Base-by-base conservation (phyloP, 1,284 basidiomycete species). In the Cryptococcus sp. region DNA sequence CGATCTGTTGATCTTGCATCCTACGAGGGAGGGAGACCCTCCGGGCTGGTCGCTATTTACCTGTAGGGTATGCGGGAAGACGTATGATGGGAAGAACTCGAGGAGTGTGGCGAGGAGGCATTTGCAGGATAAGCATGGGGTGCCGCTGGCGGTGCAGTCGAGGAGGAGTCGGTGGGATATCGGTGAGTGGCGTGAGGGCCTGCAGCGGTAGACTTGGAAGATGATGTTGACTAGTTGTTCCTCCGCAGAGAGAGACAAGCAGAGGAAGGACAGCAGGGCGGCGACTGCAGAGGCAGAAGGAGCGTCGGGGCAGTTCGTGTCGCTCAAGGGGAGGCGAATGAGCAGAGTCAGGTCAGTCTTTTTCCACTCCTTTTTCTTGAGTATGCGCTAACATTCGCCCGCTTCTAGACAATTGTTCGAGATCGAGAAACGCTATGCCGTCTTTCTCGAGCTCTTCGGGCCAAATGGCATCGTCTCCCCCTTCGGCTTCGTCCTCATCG, bases 81-180 rank as follows among this genome's bases (percentile, higher is more conserved):
- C 70, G 16, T 83, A 83, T 62, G 77, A 75, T 44, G 82, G 82
- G 15, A 79, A 80, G 62, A 81, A 83, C 55, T 81, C 80, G 0
- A 69, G 82, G 50, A 80, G 79, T 65, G 82, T 83, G 55, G 82
- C 81, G 71, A 73, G 81, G 38, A 64, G 82, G 44, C 82, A 83
- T 65, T 65, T 82, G 50, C 79, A 81, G 66, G 81, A 82, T 66
- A 82, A 82, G 66, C 82, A 83, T 66, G 78, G 77, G 28, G 80
- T 83, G 35, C 80, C 80, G 1, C 63, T 83, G 46, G 73, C 71
- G 33, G 67, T 76, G 5, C 82, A 83, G 67, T 78, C 78, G 37
- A 73, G 81, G 33, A 69, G 81, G 43, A 82, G 80, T 11, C 73
- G 82, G 37, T 83, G 82, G 82, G 82, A 83, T 66, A 75, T 76